Evolutionary conservation across 2,329 filamentous ascomycete species (phyloP).

Genomic region (Colletotrichum lupini): DNA sequence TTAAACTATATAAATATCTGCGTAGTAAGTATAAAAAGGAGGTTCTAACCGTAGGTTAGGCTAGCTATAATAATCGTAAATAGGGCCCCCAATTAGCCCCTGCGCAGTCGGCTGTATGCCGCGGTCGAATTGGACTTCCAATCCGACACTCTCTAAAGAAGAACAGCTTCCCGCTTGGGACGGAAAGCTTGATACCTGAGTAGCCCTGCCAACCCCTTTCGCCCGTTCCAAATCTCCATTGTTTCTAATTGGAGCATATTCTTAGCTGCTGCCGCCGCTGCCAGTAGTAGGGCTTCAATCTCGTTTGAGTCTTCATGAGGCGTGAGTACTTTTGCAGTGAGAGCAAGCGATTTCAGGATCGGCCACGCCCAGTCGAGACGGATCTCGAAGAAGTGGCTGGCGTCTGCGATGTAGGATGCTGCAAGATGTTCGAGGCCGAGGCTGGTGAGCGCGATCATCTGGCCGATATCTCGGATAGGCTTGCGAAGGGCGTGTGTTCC

Average conservation of each 20-base stretch:
- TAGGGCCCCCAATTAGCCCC: too few species aligned
- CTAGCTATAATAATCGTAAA: too few species aligned
- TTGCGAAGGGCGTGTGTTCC: conserved; percentile 29
- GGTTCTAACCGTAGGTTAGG: too few species aligned
- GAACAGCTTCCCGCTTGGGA: conserved; percentile 34
- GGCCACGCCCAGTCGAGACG: conserved; percentile 42
- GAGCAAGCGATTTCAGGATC: conserved; percentile 44
- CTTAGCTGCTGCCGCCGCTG: conserved; percentile 41
- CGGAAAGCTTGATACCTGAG: conserved; percentile 42
- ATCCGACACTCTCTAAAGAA: conserved; percentile 44
- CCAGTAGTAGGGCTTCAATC: conserved; percentile 41
- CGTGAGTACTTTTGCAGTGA: conserved; percentile 44
- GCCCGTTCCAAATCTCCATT: conserved; percentile 50
- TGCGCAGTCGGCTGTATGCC: too few species aligned
- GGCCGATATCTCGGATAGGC: conserved; percentile 36
- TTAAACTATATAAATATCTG: too few species aligned
- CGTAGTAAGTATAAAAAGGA: too few species aligned
- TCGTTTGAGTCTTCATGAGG: conserved; percentile 35
- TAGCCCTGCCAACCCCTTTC: conserved; percentile 44
- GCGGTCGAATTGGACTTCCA: too few species aligned
- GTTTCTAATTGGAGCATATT: conserved; percentile 46
- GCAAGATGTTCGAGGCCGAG: conserved; percentile 41
- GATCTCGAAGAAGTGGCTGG: conserved; percentile 43
- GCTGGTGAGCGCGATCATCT: conserved; percentile 37
- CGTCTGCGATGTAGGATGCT: conserved; percentile 42